phyloP scores from a whole-genome alignment of 1,284 basidiomycete genomes.

The Cryptococcus sp. region DNA sequence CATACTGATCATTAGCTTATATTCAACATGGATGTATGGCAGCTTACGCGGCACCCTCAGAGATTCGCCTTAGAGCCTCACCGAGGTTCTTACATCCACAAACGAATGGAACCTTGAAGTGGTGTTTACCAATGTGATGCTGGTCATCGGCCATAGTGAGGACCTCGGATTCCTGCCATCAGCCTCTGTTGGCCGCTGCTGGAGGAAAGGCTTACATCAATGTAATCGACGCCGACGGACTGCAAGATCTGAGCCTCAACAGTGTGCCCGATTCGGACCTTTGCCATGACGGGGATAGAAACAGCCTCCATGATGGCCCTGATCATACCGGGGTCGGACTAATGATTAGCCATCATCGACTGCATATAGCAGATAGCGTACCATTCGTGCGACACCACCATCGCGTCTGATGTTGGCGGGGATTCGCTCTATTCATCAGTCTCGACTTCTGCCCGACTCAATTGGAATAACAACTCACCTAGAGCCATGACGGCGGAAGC shows the following conservation, averaged over 20 bases:
- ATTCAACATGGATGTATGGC: background rate
- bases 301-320: slow-evolving; percentile 90
- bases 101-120: slow-evolving; percentile 71
- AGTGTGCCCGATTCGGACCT: slow-evolving; percentile 86
- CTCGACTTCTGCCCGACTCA: background rate
- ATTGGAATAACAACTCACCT: slow-evolving; percentile 17
- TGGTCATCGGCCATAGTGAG: slow-evolving; percentile 93
- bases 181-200: background rate
- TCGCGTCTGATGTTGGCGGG: slow-evolving; percentile 89
- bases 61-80: slow-evolving; percentile 92
- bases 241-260: slow-evolving; percentile 97
- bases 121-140: slow-evolving; percentile 74
- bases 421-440: slow-evolving; percentile 63
- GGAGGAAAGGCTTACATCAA: slow-evolving; percentile 56
- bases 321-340: slow-evolving; percentile 96
- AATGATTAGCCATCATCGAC: slow-evolving; percentile 1
- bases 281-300: slow-evolving; percentile 66
- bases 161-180: slow-evolving; percentile 72
- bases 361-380: slow-evolving; percentile 42
- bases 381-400: slow-evolving; percentile 93
- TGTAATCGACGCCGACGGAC: slow-evolving; percentile 93
- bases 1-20: slow-evolving; percentile 46
- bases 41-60: slow-evolving; percentile 82
- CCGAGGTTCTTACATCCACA: slow-evolving; percentile 59
- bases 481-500: slow-evolving; percentile 98